Evolutionary conservation across 495 filamentous ascomycete genomes (phyloP), one percentile per base, ranked within the genome.

Genomic region (Mytilinidion resinicola): DNA sequence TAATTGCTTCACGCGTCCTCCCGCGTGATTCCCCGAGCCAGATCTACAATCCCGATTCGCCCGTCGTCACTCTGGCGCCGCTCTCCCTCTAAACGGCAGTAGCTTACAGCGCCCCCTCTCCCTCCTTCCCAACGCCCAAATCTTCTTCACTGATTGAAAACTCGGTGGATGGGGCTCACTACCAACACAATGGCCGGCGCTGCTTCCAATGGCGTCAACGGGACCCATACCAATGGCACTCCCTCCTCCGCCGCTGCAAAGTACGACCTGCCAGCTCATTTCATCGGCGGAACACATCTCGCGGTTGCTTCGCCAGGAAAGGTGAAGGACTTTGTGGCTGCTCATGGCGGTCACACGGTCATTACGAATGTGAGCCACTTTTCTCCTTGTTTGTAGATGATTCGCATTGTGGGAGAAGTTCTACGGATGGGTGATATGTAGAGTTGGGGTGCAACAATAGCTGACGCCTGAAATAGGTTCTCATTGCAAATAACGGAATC

Each of bases 401-500:
- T 56, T n/a, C 6, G n/a, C 39, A 25, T 12, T 19, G 11, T 7
- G 2, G 54, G 56, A 37, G 20, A 36, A 25, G 7, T 42, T 17
- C 20, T 38, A 39, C 38, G 36, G n/a, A 30, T 11, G 14, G 5
- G 44, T 2, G 25, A 30, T 2, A 30, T 30, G 25, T 6, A 30
- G 25, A 30, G 6, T 30, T 30, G 2, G 6, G 25, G 6, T 30
- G 3, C 3, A 30, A 6, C 25, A 6, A 30, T n/a, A 30, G 25
- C 25, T 30, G 25, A 30, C 25, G 3, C 25, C 9, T 51, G 11
- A 11, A 47, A 17, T 69, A 98, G 93, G 90, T 99, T 21, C 82
- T 99, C 59, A 99, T 99, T 72, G 93, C 93, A 72, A 99, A 99
- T 78, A 99, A 99, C 77, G 93, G 93, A 82, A 99, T 99, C 74